Base-by-base conservation (phyloP, 371 early-diverging fungal species). In the Rhizopus microsporus region DNA sequence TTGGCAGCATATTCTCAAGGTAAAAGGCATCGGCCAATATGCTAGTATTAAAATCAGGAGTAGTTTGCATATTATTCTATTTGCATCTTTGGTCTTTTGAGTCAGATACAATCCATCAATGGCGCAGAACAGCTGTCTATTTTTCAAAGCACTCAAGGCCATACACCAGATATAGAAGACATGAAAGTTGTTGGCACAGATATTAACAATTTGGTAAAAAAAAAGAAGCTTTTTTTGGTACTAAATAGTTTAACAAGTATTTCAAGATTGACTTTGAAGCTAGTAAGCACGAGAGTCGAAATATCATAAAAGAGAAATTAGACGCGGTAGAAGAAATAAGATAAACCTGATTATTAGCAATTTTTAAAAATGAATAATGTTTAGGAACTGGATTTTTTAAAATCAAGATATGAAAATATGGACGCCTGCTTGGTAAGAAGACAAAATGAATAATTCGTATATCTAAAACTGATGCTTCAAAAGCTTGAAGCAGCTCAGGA, bases 1-100 rank as follows among this genome's bases (percentile, higher is more conserved):
- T n/a, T 92, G 93, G 93, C 84, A 87, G 38, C 65, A 75, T 0
- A 64, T 90, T 13, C 63, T 88, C 12, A 80, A 88, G 77, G 90
- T 90, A 60, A 15, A 33, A 17, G 38, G 2, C 5, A 10, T 4
- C 2, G 38, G 5, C 39, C 33, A 31, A 12, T 33, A 5, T 7
- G 4, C n/a, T 12, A 1, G 17, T 32, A 35, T 34, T 10, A 37
- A 13, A 7, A 37, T 37, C 13, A 16, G 43, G 43, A 3, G 3
- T 45, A 91, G 90, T 89, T 89, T 71, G 74, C 71, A 5, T 87
- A 78, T 51, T 80, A 80, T 60, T 52, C 82, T 15, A 67, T 89
- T 23, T 82, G 81, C 49, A 83, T 85, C 5, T 62, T 67, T 32
- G 67, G 63, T 49, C 50, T 55, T 7, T 34, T 68, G 17, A 65